Conservation (phyloP, 2,329 filamentous ascomycete species). For the Emericellopsis cladophorae region DNA sequence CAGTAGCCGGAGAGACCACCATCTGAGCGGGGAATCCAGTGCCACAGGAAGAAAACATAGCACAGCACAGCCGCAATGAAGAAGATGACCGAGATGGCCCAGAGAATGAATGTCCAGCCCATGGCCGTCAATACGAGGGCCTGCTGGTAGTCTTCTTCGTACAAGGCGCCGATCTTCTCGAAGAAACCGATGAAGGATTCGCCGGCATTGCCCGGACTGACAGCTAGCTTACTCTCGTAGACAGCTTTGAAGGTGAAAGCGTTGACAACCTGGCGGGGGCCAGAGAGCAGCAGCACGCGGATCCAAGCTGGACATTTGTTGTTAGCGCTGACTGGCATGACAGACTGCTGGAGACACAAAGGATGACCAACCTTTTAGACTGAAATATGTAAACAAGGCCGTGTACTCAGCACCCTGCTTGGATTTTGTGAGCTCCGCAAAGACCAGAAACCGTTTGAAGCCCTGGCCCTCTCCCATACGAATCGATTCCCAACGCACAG, state of each 20-base stretch:
- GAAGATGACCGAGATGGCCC: constrained; percentile 68
- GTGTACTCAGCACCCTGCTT: constrained; percentile 86
- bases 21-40: constrained; percentile 75
- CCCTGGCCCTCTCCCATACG: constrained; percentile 64
- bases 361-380: constrained; percentile 41
- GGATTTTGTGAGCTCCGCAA: constrained; percentile 79
- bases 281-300: constrained; percentile 79
- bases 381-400: constrained; percentile 84
- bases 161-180: constrained; percentile 63
- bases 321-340: background rate
- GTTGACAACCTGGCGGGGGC: constrained; percentile 84
- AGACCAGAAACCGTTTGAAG: constrained; percentile 85
- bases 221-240: constrained; percentile 60
- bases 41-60: constrained; percentile 83
- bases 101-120: constrained; percentile 83
- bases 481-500: constrained; percentile 72
- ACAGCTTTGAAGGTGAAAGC: constrained; percentile 79
- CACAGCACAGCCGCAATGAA: constrained; percentile 65
- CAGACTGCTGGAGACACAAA: background rate
- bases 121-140: constrained; percentile 78
- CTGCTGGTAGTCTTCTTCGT: constrained; percentile 62
- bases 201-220: constrained; percentile 36
- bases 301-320: constrained; percentile 53
- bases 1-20: constrained; percentile 78
- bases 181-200: constrained; percentile 66